A percentile compares a stretch with the other conserved stretches of the same genome.
These are phyloP conservation scores for Hygrocybe punicea DNA, from an alignment of 768 basidiomycete species.

Conservation along the genomic window DNA sequence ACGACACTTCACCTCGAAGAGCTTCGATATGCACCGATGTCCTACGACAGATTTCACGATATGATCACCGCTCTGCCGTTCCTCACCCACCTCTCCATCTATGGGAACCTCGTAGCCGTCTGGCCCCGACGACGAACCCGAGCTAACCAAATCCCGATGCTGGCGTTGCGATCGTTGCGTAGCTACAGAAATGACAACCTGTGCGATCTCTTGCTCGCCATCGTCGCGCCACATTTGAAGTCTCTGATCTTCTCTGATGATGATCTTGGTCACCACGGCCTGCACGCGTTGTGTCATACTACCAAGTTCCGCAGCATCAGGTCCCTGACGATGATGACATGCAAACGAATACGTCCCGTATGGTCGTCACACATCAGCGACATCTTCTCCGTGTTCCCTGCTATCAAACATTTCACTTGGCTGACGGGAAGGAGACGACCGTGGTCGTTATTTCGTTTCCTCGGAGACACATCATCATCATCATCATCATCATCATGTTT, in stretches of 20 bases:
- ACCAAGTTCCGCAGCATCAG: no score
- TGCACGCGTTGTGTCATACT: background rate
- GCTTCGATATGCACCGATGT: slow-evolving; percentile 20
- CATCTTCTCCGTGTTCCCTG: no score
- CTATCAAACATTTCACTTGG: no score
- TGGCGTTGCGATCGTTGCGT: slow-evolving; percentile 11
- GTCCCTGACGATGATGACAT: no score
- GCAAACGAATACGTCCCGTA: no score
- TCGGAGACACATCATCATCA: no score
- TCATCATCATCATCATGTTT: no score
- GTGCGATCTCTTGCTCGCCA: background rate
- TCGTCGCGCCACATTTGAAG: background rate
- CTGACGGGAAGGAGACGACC: no score
- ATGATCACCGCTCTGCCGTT: slow-evolving; percentile 32
- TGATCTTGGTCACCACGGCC: background rate
- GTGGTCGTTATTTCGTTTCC: no score
- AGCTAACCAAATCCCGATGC: slow-evolving; percentile 1
- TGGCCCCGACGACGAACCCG: background rate
- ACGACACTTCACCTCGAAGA: slow-evolving; percentile 37
- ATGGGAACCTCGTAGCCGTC: slow-evolving; percentile 20
- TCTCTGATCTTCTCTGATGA: background rate
- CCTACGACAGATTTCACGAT: slow-evolving; percentile 20
- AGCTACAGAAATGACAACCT: background rate
- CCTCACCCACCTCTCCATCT: slow-evolving; percentile 33
- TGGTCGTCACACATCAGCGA: no score